Percentiles rank a stretch among this genome's conserved stretches.
Conservation (phyloP, 1,284 basidiomycete species). For the Puccinia polysora region DNA sequence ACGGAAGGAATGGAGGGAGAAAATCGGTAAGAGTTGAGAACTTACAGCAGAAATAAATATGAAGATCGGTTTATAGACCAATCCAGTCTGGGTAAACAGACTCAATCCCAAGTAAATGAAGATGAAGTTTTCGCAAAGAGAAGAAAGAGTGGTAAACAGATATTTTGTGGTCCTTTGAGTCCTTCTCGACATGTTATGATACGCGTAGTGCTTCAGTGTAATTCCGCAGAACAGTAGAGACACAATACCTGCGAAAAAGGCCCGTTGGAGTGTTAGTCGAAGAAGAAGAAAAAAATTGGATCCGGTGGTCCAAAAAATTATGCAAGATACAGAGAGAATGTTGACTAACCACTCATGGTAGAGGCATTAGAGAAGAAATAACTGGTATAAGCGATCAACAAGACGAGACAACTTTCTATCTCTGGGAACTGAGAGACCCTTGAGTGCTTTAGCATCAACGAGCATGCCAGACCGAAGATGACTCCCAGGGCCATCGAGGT, state of each 20-base stretch:
- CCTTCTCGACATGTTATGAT: conserved; percentile 94
- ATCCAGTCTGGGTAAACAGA: conserved; percentile 83
- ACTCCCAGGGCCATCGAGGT: conserved; percentile 91
- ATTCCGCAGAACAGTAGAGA: conserved; percentile 98
- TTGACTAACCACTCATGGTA: conserved; percentile 69
- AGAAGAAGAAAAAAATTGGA: neutral
- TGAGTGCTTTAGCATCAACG: conserved; percentile 91
- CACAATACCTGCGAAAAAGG: conserved; percentile 91
- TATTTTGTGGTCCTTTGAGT: conserved; percentile 95
- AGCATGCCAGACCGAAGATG: conserved; percentile 79
- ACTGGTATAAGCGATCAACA: conserved; percentile 89
- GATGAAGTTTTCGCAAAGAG: conserved; percentile 97
- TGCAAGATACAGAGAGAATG: neutral
- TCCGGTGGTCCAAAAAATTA: neutral
- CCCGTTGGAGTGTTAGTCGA: too few species aligned
- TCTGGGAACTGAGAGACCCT: conserved; percentile 77
- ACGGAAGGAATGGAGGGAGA: neutral
- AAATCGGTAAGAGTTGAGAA: conserved; percentile 22
- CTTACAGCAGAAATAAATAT: conserved; percentile 73
- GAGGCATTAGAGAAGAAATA: conserved; percentile 98
- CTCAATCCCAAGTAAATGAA: conserved; percentile 98
- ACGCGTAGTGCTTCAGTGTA: conserved; percentile 98
- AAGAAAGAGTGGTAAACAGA: conserved; percentile 84
- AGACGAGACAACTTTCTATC: conserved; percentile 90
- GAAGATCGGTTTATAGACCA: conserved; percentile 90